Evolutionary conservation across 768 basidiomycete species (phyloP).

Genomic region (Candolleomyces eurysporus): DNA sequence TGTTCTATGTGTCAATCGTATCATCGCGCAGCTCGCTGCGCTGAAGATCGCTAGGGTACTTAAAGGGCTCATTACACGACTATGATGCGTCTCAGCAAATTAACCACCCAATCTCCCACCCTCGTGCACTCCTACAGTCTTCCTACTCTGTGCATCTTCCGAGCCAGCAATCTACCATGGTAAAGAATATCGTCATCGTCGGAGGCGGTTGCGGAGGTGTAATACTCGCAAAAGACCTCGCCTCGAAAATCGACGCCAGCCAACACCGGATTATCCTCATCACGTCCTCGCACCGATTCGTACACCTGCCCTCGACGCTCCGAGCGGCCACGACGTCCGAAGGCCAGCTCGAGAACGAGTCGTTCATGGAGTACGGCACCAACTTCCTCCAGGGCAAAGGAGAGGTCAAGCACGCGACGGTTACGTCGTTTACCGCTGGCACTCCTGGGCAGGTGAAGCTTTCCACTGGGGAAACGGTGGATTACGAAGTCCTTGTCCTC

Average conservation of each 20-base stretch:
- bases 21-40: too few species aligned
- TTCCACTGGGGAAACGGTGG: slow-evolving; percentile 39
- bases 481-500: slow-evolving; percentile 49
- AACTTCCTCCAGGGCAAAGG: slow-evolving; percentile 44
- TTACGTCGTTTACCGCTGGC: slow-evolving; percentile 19
- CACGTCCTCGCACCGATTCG: slow-evolving; percentile 39
- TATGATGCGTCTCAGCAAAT: too few species aligned
- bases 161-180: too few species aligned
- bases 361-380: slow-evolving; percentile 44
- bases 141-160: too few species aligned
- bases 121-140: too few species aligned
- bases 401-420: slow-evolving; percentile 32
- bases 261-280: slow-evolving; percentile 50
- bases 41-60: too few species aligned
- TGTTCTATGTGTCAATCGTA: too few species aligned
- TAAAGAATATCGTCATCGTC: slow-evolving; percentile 42
- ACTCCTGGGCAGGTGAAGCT: slow-evolving; percentile 36
- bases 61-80: too few species aligned
- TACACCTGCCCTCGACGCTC: slow-evolving; percentile 43
- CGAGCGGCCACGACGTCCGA: slow-evolving; percentile 45
- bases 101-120: too few species aligned
- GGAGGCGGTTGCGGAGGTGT: slow-evolving; percentile 45
- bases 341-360: slow-evolving; percentile 28
- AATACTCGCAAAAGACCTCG: slow-evolving; percentile 41
- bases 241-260: slow-evolving; percentile 41